These are phyloP conservation scores for Hibiscus mutabilis DNA, from an alignment of 345 rosid species.

Conservation along the genomic window DNA sequence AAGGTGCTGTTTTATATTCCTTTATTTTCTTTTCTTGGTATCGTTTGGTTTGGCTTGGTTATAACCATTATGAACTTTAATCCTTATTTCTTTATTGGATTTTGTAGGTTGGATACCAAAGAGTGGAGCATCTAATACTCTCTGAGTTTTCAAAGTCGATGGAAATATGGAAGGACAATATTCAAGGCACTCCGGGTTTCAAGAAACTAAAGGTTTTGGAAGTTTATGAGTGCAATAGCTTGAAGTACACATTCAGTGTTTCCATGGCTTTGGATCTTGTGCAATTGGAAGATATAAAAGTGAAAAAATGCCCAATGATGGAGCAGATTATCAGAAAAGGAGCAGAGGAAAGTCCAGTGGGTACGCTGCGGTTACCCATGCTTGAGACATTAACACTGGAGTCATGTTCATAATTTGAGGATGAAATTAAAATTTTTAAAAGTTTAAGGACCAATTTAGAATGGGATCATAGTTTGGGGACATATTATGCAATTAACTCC, in stretches of 20 bases:
- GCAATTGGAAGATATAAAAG: not conserved
- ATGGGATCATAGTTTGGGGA: too few relatives aligned
- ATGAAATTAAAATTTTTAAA: too few relatives aligned
- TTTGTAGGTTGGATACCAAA: not conserved
- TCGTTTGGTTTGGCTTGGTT: too few relatives aligned
- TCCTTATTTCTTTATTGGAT: too few relatives aligned
- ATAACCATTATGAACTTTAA: too few relatives aligned
- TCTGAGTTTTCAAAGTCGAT: not conserved
- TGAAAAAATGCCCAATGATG: not conserved
- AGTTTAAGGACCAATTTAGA: too few relatives aligned
- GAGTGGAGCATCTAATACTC: not conserved
- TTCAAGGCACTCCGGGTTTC: not conserved
- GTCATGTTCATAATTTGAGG: slow-evolving; percentile 5
- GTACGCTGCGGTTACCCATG: not conserved
- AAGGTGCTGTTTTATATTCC: not conserved
- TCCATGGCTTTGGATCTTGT: not conserved
- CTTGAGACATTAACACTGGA: not conserved
- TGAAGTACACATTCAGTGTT: not conserved
- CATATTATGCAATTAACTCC: too few relatives aligned
- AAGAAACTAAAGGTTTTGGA: not conserved
- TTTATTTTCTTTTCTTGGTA: too few relatives aligned
- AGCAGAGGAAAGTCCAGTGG: not conserved
- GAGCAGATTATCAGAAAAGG: not conserved
- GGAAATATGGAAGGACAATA: not conserved
- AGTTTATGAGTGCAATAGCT: not conserved